Evolutionary conservation across 2,329 filamentous ascomycete genomes (phyloP).

Genomic region (Sporothrix humicola): DNA sequence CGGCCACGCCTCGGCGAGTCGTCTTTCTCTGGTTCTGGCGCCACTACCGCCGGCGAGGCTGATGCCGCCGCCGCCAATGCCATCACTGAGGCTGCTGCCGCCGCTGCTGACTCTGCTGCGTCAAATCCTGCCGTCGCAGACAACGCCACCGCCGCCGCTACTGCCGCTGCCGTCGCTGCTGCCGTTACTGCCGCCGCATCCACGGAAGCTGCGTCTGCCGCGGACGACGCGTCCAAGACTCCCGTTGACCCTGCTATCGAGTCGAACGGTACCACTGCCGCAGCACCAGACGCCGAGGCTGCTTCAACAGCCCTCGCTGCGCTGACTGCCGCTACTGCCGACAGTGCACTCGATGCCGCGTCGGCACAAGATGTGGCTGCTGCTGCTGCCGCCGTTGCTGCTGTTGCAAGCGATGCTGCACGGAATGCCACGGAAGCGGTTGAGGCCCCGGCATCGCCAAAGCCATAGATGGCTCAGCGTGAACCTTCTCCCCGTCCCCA

Average conservation of each 20-base stretch:
- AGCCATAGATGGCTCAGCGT: constrained; percentile 7
- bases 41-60: neutral
- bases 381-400: constrained; percentile 17
- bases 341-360: neutral
- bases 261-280: neutral
- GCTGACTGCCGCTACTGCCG: constrained; percentile 8
- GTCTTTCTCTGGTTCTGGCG: constrained; percentile 6
- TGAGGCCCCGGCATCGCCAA: neutral
- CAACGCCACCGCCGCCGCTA: constrained; percentile 21
- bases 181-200: constrained; percentile 15
- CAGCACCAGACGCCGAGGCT: neutral
- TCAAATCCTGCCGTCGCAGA: neutral
- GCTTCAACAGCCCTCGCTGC: neutral
- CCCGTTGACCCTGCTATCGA: neutral
- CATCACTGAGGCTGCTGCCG: neutral
- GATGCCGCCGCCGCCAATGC: constrained; percentile 19
- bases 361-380: constrained; percentile 7
- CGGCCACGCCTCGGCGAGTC: constrained; percentile 41
- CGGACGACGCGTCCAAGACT: neutral
- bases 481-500: no score
- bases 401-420: constrained; percentile 5
- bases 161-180: constrained; percentile 17
- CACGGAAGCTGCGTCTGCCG: neutral
- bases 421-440: neutral
- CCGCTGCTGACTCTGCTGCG: neutral